Percentiles rank a stretch among this genome's conserved stretches.
Evolutionary conservation across 176 grass and related monocot species (phyloP).

Genomic region (Carex parvula): DNA sequence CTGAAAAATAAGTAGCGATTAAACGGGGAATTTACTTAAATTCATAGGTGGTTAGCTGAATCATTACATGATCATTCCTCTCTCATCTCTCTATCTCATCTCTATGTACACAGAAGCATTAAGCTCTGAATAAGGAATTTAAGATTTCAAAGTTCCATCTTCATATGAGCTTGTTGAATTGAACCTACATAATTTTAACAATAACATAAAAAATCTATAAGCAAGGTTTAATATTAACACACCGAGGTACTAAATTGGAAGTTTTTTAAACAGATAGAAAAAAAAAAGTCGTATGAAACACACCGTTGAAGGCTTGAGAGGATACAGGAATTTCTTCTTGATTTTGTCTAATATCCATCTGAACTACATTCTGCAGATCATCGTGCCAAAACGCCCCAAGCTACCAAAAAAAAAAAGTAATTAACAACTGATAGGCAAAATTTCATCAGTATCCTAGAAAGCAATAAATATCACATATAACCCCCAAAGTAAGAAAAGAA

Average conservation of each 20-base stretch:
- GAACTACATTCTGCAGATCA: constrained; percentile 79
- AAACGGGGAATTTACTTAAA: constrained; percentile 26
- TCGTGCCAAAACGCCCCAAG: constrained; percentile 83
- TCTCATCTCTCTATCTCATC: constrained; percentile 18
- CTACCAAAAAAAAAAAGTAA: constrained; percentile 30
- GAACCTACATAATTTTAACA: constrained; percentile 36
- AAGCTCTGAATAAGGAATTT: constrained; percentile 37
- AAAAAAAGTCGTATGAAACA: background rate
- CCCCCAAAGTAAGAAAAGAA: background rate
- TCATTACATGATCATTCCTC: constrained; percentile 44
- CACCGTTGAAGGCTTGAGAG: constrained; percentile 67
- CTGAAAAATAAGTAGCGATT: constrained; percentile 18
- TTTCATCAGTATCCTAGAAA: background rate
- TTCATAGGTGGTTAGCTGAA: constrained; percentile 81
- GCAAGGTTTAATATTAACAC: background rate
- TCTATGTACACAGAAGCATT: constrained; percentile 64
- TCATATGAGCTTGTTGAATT: constrained; percentile 80
- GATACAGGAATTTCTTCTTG: constrained; percentile 62
- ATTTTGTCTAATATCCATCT: constrained; percentile 75
- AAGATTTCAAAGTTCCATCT: constrained; percentile 78
- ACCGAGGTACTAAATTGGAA: background rate
- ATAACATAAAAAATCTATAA: background rate
- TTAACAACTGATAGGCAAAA: background rate
- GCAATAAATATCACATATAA: background rate
- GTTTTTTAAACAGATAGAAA: background rate